Evolutionary conservation across 306 rosid species (phyloP).

Genomic region (Sechiopsis laciniata): DNA sequence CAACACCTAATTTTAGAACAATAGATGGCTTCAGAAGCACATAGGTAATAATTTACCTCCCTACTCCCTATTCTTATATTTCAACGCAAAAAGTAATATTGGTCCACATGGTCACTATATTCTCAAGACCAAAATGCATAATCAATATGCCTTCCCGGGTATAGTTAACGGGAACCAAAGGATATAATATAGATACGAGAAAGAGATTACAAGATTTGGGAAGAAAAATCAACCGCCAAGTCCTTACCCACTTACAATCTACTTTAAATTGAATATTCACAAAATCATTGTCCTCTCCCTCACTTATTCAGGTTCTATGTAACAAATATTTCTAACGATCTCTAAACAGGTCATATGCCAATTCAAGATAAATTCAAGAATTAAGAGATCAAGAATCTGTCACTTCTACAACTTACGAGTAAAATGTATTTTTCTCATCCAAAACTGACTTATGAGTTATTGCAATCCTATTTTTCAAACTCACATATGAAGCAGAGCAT

Average conservation of each 20-base stretch:
- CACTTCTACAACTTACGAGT: not conserved
- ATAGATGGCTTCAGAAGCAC: not conserved
- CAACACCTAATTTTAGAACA: not conserved
- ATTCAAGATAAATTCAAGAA: not conserved
- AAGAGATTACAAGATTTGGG: not conserved
- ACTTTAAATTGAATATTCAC: too few species aligned
- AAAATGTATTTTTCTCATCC: not conserved
- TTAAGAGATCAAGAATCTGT: not conserved
- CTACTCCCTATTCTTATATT: too few species aligned
- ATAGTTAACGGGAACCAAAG: not conserved
- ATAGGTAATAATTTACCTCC: too few species aligned
- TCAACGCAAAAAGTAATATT: too few species aligned
- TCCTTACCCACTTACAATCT: slow-evolving; percentile 3
- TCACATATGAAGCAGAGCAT: not conserved
- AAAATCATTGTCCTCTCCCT: too few species aligned
- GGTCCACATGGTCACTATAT: too few species aligned
- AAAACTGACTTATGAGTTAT: not conserved
- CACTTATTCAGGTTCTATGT: not conserved
- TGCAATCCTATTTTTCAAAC: not conserved
- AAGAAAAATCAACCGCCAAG: not conserved
- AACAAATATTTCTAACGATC: not conserved
- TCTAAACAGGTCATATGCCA: not conserved
- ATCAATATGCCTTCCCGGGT: not conserved
- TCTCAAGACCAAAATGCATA: not conserved
- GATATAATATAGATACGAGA: not conserved